Evolutionary conservation across 192 early-diverging fungal species (phyloP), one percentile per base, ranked within the genome.

Genomic region (Mycoemilia scoparia): DNA sequence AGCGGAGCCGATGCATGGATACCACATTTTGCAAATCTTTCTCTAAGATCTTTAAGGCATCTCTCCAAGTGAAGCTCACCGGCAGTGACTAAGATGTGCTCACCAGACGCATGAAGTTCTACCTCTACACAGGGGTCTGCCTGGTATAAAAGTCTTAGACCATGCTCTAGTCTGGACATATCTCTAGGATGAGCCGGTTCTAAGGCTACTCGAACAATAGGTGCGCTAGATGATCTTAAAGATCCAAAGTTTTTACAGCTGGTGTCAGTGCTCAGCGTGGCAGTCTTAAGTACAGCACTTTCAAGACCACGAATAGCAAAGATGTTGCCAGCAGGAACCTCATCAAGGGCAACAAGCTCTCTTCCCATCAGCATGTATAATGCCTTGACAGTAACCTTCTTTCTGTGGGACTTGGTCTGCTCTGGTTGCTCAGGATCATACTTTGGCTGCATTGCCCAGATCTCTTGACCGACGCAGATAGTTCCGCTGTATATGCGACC

Each of bases 361-460:
- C 87, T 67, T 4, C 95, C 95, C 95, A 99, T 99, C 54, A 96
- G 71, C 67, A 99, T 64, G 33, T 87, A 99, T 25, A 99, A 56
- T 21, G 63, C 67, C 23, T 79, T 53, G 21, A 96, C 71, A 0
- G 55, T 76, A 15, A 92, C 60, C 46, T 87, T 69, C 19, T 75
- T 68, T 24, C 73, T 66, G 37, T 76, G 68, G 18, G 50, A 27
- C 16, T 52, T 39, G 3, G 54, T 32, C 3, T 56, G 54, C n/a
- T n/a, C n/a, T 2, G 74, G 70, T 2, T 69, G 36, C 14, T 45
- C 45, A 7, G 84, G 78, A 26, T 84, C 71, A 53, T 84, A 96
- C 56, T 96, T 99, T 26, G 95, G 95, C 28, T 87, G 86, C 28
- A 99, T 51, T 0, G 91, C 84, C 56, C 83, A 75, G 13, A 96